phyloP scores from a whole-genome alignment of 345 rosid species.

The Eucalyptus regnans region DNA sequence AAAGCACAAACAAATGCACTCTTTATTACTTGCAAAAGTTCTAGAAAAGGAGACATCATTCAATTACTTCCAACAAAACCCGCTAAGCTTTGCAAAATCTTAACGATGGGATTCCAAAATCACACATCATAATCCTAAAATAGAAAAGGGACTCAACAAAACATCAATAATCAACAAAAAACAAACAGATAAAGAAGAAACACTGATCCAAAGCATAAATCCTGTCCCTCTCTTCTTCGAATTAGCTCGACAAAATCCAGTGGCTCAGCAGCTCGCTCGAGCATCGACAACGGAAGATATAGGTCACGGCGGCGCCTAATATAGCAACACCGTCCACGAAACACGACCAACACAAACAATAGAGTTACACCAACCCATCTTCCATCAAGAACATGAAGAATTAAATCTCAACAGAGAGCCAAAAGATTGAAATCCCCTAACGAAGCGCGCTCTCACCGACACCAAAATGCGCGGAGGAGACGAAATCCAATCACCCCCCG shows the following conservation, averaged over 20 bases:
- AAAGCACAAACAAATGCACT: neutral
- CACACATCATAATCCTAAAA: neutral
- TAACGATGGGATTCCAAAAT: neutral
- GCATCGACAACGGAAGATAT: neutral
- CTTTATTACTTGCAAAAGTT: neutral
- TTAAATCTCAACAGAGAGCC: neutral
- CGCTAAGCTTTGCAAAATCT: neutral
- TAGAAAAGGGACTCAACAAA: neutral
- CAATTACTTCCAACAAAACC: neutral
- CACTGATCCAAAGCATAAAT: neutral
- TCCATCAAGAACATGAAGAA: neutral
- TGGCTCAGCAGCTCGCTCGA: neutral
- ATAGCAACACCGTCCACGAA: neutral
- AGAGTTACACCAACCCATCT: neutral
- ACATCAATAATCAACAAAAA: neutral
- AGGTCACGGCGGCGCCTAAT: neutral
- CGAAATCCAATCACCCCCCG: neutral
- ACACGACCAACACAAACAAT: neutral
- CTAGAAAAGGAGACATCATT: neutral
- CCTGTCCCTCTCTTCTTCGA: neutral
- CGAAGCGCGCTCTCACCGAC: neutral
- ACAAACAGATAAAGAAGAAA: neutral
- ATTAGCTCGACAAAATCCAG: neutral
- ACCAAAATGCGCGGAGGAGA: neutral
- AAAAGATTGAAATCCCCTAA: neutral